Base-by-base conservation (phyloP, 208 protist genomes). In the Trypanosoma rangeli region DNA sequence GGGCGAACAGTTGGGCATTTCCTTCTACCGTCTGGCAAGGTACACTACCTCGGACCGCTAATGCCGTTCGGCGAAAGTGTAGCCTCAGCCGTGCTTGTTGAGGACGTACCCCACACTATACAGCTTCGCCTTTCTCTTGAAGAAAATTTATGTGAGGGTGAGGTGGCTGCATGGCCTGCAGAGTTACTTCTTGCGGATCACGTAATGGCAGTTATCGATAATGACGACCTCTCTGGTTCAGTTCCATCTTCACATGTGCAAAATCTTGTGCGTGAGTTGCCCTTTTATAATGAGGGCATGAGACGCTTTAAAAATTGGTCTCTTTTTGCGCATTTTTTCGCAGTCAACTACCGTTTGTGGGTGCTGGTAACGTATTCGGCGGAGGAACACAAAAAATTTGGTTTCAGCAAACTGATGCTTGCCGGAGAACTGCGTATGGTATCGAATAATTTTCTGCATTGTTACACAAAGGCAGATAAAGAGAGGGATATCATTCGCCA, bases 161-260 rank as follows among this genome's bases (percentile, higher is more conserved):
- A 72, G 22, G 39, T 54, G 5, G 33, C 85, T 1, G 85, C 85
- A 1, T 78, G 55, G 56, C 82, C 83, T 59, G 74, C 73, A 8
- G 86, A 89, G 68, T 77, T 90, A 68, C 76, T 92, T 44, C 73
- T 94, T 66, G 87, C 81, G 55, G 80, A 92, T 67, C 82, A 91
- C 50, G 76, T 92, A 15, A 74, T 77, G 31, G 72, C 68, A 8
- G 78, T 94, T 35, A 48, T 94, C 52, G 86, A 88, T n/a, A 84
- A 84, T 65, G 84, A 94, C 63, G 82, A 84, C 49, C 83, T 81
- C 18, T 58, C 22, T 44, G 89, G 85, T 20, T 92, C 84, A 16
- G 59, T 94, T 31, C 67, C 79, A 0, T 78, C 80, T 13, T 81
- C 84, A 44, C 82, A 92, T 74, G 59, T 92, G 13, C 86, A 92